Percentiles rank a stretch among this genome's conserved stretches.
phyloP scores from a whole-genome alignment of 1,284 basidiomycete genomes.

The Melanopsichium pennsylvanicum region DNA sequence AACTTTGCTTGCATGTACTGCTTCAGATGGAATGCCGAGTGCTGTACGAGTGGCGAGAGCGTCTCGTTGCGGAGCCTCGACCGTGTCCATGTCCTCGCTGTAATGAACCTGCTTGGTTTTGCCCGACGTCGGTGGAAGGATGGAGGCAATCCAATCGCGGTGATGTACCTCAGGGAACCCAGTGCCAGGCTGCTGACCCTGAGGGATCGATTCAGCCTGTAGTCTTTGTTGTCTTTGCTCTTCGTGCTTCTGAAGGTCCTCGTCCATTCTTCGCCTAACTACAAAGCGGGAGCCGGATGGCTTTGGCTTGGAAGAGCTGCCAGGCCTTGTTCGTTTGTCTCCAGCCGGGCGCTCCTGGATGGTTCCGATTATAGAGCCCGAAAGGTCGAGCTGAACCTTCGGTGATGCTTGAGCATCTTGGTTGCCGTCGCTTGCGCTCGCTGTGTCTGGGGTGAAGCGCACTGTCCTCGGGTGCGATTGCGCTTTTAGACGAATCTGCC shows the following conservation, averaged over 20 bases:
- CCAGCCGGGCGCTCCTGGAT: conserved; percentile 35
- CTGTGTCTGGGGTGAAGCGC: conserved; percentile 9
- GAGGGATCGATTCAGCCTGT: conserved; percentile 3
- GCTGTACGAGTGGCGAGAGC: conserved; percentile 12
- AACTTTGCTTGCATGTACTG: neutral
- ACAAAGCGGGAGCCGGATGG: conserved; percentile 35
- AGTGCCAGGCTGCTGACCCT: conserved; percentile 33
- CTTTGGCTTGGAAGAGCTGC: conserved; percentile 4
- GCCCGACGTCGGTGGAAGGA: conserved; percentile 14
- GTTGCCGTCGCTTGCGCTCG: neutral
- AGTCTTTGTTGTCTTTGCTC: conserved; percentile 20
- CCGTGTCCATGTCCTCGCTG: conserved; percentile 33
- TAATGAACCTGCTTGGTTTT: conserved; percentile 2
- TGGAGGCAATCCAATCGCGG: conserved; percentile 30
- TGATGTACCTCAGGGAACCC: conserved; percentile 35
- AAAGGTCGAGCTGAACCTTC: conserved; percentile 4
- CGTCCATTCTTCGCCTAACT: conserved; percentile 38
- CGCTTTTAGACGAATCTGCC: neutral
- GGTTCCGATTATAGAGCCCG: conserved; percentile 33
- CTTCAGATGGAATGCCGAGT: too few species aligned
- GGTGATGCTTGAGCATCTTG: neutral
- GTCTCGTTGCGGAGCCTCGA: conserved; percentile 30
- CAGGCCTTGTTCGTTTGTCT: conserved; percentile 1
- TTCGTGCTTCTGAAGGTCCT: conserved; percentile 37
- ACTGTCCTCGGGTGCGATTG: conserved; percentile 5